Conservation (phyloP, 2,329 filamentous ascomycete species). For the Colletotrichum cuscutae region DNA sequence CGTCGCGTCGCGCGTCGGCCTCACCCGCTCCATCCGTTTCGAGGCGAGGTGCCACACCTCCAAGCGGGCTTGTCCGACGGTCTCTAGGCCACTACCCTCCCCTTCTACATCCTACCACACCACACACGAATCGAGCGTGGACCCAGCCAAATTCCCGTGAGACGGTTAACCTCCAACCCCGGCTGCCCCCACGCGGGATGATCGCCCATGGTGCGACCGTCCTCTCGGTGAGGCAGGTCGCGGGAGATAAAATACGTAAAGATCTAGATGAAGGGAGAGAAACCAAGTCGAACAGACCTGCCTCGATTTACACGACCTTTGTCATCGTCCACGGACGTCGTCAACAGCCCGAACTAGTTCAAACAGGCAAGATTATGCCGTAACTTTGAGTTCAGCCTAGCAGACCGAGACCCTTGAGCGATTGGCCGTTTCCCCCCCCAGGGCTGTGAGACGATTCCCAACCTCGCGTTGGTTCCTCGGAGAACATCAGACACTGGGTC, state of each 20-base stretch:
- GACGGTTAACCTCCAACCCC: not conserved
- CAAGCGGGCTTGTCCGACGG: not conserved
- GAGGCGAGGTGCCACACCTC: not conserved
- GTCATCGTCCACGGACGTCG: not conserved
- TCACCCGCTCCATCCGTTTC: not conserved
- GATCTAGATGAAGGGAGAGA: not conserved
- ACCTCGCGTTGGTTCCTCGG: not conserved
- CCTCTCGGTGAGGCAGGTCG: constrained; percentile 17
- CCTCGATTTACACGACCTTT: too few species aligned
- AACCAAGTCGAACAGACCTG: not conserved
- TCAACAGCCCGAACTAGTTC: not conserved
- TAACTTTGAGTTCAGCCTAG: constrained; percentile 25
- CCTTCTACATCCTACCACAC: not conserved
- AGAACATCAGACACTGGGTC: not conserved
- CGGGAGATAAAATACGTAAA: constrained; percentile 8
- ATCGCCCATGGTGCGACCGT: constrained; percentile 11
- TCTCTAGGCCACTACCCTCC: not conserved
- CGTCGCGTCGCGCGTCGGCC: not conserved
- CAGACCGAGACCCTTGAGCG: not conserved
- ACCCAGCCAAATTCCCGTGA: not conserved
- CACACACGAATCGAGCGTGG: not conserved
- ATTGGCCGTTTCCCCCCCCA: not conserved
- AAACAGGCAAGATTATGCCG: not conserved
- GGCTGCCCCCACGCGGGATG: constrained; percentile 23
- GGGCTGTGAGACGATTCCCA: not conserved